These are phyloP conservation scores for Cymbopogon flexuosus DNA, from an alignment of 202 grass and related monocot genomes.

Conservation along the genomic window DNA sequence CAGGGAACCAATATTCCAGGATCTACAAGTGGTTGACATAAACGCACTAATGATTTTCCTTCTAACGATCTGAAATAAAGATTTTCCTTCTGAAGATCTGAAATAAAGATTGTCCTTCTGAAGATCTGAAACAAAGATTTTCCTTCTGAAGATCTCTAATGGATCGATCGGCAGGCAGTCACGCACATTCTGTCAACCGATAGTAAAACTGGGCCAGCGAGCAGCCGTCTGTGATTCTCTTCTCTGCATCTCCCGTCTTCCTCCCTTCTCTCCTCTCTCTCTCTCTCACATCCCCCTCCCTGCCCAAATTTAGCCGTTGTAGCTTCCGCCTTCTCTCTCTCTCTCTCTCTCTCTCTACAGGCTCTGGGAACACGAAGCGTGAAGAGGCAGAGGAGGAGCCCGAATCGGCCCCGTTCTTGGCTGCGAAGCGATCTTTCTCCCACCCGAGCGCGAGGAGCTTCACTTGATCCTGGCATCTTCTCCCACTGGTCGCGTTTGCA, in stretches of 20 bases:
- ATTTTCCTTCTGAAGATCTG: not conserved
- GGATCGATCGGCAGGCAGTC: not conserved
- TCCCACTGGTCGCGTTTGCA: not conserved
- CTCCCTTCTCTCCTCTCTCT: too few species aligned
- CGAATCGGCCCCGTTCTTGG: not conserved
- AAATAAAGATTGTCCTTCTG: too few species aligned
- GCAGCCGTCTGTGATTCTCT: not conserved
- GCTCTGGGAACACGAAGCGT: not conserved
- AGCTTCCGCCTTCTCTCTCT: not conserved
- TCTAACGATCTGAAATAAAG: not conserved
- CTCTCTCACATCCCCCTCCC: not conserved
- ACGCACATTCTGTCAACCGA: not conserved
- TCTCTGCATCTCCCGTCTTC: not conserved
- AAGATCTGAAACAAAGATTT: not conserved
- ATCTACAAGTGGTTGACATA: not conserved
- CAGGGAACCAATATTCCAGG: not conserved
- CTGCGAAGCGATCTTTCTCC: not conserved
- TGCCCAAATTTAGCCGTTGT: slow-evolving; percentile 51
- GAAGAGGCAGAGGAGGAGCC: not conserved
- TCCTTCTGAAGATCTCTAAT: too few species aligned
- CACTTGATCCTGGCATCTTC: not conserved
- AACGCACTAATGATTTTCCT: not conserved
- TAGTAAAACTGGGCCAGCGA: slow-evolving; percentile 4
- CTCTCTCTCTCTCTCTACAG: not conserved
- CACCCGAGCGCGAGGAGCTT: not conserved